phyloP scores from a whole-genome alignment of 768 basidiomycete genomes.

The Cytidiella melzeri region DNA sequence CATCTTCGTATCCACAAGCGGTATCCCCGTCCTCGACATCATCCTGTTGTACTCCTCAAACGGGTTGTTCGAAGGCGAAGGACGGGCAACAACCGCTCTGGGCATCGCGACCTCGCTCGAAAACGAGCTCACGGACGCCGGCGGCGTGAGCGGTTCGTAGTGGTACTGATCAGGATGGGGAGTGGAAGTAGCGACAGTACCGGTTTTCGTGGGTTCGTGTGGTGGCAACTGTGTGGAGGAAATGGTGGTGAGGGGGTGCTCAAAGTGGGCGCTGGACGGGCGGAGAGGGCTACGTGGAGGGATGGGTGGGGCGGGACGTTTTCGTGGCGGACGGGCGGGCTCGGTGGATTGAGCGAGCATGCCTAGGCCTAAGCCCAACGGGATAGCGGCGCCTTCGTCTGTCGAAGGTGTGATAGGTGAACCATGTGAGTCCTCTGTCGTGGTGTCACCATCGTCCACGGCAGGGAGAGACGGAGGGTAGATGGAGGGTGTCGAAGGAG shows the following conservation, averaged over 20 bases:
- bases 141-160: conserved; percentile 35
- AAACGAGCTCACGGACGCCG: conserved; percentile 24
- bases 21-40: background rate
- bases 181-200: no score
- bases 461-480: conserved; percentile 17
- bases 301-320: conserved; percentile 7
- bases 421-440: conserved; percentile 2
- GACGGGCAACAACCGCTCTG: background rate
- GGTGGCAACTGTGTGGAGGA: no score
- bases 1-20: background rate
- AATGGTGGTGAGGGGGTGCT: background rate
- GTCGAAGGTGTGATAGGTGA: background rate
- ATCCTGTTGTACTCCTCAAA: conserved; percentile 3
- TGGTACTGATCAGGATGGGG: no score
- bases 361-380: no score
- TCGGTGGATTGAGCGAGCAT: no score
- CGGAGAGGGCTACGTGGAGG: conserved; percentile 18
- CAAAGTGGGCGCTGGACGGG: conserved; percentile 4
- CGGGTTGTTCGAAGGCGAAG: no score
- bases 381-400: background rate
- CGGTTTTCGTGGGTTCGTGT: no score
- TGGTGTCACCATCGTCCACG: conserved; percentile 10
- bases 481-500: conserved; percentile 16
- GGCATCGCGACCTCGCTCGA: background rate
- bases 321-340: conserved; percentile 3